These are phyloP conservation scores for Scheffersomyces spartinae DNA, from an alignment of 805 yeast genomes.

Conservation along the genomic window DNA sequence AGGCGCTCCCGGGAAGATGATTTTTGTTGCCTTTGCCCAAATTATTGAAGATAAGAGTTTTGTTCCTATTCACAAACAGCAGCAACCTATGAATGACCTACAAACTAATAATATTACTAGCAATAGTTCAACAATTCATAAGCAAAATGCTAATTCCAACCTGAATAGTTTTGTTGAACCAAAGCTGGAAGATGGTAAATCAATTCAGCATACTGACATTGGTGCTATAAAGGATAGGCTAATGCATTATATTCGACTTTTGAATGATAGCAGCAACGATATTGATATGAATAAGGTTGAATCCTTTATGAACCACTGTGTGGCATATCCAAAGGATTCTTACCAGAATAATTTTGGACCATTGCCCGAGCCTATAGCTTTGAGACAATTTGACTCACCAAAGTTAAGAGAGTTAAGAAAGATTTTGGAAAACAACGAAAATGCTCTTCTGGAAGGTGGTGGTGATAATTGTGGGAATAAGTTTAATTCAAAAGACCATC, in stretches of 20 bases:
- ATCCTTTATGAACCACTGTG: slow-evolving; percentile 30
- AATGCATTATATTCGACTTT: slow-evolving; percentile 14
- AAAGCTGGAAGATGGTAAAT: slow-evolving; percentile 4
- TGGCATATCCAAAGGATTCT: slow-evolving; percentile 29
- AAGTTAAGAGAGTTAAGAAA: slow-evolving; percentile 80
- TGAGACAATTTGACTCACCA: slow-evolving; percentile 78
- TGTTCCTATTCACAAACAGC: slow-evolving; percentile 2
- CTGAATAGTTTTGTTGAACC: slow-evolving; percentile 5
- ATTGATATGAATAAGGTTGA: slow-evolving; percentile 28
- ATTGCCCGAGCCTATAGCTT: slow-evolving; percentile 58
- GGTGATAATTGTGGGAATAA: too few species aligned
- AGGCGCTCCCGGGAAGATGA: slow-evolving; percentile 25
- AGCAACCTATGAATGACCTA: too few species aligned
- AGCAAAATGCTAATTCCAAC: slow-evolving; percentile 2
- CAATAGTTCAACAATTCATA: slow-evolving; percentile 5
- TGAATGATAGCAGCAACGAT: slow-evolving; percentile 6
- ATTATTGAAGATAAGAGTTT: slow-evolving; percentile 8
- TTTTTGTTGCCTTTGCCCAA: slow-evolving; percentile 34
- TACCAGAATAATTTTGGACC: slow-evolving; percentile 55
- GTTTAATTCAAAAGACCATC: too few species aligned
- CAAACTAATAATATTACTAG: slow-evolving; percentile 5
- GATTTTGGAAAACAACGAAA: slow-evolving; percentile 25
- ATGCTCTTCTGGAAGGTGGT: too few species aligned
- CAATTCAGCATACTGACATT: slow-evolving; percentile 3
- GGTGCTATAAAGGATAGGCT: slow-evolving; percentile 10